A percentile compares a stretch with the other conserved stretches of the same genome.
Evolutionary conservation across 1,284 basidiomycete genomes (phyloP).

Genomic region (Fomitopsis betulina): DNA sequence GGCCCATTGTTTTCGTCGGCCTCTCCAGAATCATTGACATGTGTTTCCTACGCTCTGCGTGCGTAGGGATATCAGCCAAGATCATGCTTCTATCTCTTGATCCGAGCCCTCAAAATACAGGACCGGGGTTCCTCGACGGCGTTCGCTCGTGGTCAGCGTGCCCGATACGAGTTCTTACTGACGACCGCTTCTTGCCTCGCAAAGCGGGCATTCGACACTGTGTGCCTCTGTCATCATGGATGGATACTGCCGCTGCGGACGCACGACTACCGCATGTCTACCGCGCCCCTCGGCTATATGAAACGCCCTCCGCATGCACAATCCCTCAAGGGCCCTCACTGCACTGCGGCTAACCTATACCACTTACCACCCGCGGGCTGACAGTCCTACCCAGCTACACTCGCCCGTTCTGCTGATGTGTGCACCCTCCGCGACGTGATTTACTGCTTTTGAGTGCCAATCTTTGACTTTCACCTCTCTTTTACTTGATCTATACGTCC

Average conservation of each 20-base stretch:
- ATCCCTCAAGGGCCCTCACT: slow-evolving; percentile 3
- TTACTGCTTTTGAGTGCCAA: slow-evolving; percentile 5
- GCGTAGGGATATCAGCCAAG: background rate
- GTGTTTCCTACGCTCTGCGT: background rate
- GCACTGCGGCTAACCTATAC: slow-evolving; percentile 8
- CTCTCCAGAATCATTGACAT: background rate
- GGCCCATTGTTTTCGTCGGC: background rate
- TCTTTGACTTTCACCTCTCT: slow-evolving; percentile 4
- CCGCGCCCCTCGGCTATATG: slow-evolving; percentile 19
- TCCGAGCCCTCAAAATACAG: background rate
- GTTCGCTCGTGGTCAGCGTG: background rate
- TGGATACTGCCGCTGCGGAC: slow-evolving; percentile 13
- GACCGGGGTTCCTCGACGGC: background rate
- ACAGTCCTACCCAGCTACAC: background rate
- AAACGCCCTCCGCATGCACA: slow-evolving; percentile 12
- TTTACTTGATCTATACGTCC: slow-evolving; percentile 4
- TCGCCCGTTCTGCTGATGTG: slow-evolving; percentile 2
- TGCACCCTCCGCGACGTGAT: slow-evolving; percentile 1
- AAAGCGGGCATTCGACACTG: slow-evolving; percentile 5
- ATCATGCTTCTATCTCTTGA: slow-evolving; percentile 3
- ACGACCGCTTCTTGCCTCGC: background rate
- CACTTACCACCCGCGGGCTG: slow-evolving; percentile 1
- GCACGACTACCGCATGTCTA: slow-evolving; percentile 25
- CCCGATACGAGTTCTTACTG: background rate
- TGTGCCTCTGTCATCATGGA: slow-evolving; percentile 14